These are phyloP conservation scores for Senna tora DNA, from an alignment of 306 rosid species.

Conservation along the genomic window DNA sequence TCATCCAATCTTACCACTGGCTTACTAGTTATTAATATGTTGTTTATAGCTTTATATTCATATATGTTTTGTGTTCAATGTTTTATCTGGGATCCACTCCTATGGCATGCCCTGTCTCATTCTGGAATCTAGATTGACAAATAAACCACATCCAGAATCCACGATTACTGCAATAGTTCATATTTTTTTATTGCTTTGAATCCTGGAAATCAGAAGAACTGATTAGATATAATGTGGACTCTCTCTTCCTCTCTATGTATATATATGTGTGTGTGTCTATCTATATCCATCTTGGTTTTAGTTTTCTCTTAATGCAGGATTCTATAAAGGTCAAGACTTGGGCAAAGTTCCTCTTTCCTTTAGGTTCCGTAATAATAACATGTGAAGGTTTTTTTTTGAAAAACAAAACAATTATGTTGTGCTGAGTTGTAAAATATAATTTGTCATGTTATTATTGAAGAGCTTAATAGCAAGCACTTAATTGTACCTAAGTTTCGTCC, in stretches of 20 bases:
- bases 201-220: constrained; percentile 3
- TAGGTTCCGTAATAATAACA: neutral
- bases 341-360: neutral
- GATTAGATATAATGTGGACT: neutral
- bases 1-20: neutral
- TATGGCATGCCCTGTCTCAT: neutral
- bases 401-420: too few relatives aligned
- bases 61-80: neutral
- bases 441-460: neutral
- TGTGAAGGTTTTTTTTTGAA: neutral
- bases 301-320: neutral
- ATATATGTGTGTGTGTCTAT: neutral
- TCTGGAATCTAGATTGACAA: neutral
- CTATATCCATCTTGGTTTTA: neutral
- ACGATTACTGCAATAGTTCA: neutral
- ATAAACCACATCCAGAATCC: neutral
- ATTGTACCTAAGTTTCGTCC: neutral
- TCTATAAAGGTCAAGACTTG: neutral
- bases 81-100: neutral
- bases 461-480: neutral
- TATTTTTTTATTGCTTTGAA: neutral
- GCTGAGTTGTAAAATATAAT: neutral
- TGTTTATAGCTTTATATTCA: neutral
- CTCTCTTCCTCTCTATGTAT: neutral
- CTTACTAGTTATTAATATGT: neutral